Base-by-base conservation (phyloP, 1,139 yeast species). In the Debaryomyces sp. region DNA sequence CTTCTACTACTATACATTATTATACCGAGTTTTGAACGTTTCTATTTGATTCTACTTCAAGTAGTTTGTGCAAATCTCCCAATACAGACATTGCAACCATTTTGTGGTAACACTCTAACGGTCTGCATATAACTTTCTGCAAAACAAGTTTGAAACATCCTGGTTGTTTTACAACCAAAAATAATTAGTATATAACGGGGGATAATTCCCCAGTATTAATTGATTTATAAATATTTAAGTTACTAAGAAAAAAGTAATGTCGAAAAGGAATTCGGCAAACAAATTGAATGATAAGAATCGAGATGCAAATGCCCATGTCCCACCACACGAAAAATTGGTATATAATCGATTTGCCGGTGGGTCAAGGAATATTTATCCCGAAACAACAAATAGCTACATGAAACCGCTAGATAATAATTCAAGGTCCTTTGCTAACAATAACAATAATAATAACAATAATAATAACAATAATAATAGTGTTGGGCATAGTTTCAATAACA, bases 101-200 rank as follows among this genome's bases (percentile, higher is more conserved):
- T 42, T 43, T 50, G 53, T 46, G 51, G 49, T 45, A 26, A 13
- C 34, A 18, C n/a, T 2, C 7, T 3, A 9, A 15, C 5, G 32
- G 26, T 22, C 43, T 43, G 53, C 46, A 45, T 44, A 44, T 26
- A 34, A 40, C 23, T 9, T n/a, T 27, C 34, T 21, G 21, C 33
- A 38, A 45, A 48, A 48, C 51, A 42, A 23, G 15, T 46, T 26
- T 50, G 53, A 50, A 50, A 47, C 50, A 50, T 6, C 10, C 26
- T 15, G 12, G 24, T 22, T 36, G 36, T 41, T 30, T 30, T 30
- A 29, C 41, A 35, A 27, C 41, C 36, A 26, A 37, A 24, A 12
- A 26, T 13, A 26, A 36, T 36, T 26, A n/a, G 15, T 43, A 43
- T 34, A 35, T 36, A 37, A 32, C 12, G 4, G 29, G 30, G 15